Base-by-base conservation (phyloP, 1,284 basidiomycete species). In the Trichosporon coremiiforme region DNA sequence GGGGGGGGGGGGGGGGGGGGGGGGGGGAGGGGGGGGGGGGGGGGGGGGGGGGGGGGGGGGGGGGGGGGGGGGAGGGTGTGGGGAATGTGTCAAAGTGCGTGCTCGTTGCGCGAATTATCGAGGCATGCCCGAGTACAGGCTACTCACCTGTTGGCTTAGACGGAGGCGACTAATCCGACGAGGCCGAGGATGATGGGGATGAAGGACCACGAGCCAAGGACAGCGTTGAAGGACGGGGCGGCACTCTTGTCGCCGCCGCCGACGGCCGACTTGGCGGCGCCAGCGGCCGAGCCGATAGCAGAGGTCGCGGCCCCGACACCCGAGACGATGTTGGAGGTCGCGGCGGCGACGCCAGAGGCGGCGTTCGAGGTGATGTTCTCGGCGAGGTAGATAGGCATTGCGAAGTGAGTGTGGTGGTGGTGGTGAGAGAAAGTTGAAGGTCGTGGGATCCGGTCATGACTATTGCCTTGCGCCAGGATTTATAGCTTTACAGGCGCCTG, bases 311-410 rank as follows among this genome's bases (percentile, higher is more conserved):
- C 65, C 22, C 5, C 8, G 65, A 33, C 47, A n/a, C 29, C 65
- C 1, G 65, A 66, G 31, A 6, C 45, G 47, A 33, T 22, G 65
- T 15, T 22, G 10, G 45, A 53, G 47, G 47, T 36, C 17, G 47
- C 65, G 65, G 47, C 65, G 33, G 8, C 47, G 47, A 10, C 31
- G 35, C 12, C 35, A 5, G 65, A 53, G 47, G 2, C 35, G 45
- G 25, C 31, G 47, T 8, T 15, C 1, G 65, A 53, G 65, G 65
- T 55, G 65, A 20, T 29, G 65, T 25, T 45, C 33, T 20, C 57
- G 22, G 31, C 31, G 57, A 60, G 57, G 57, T 60, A 60, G 57
- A 60, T 60, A 17, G 57, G 57, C 57, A 60, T 60, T 60, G 57
- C 31, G 55, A 20, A 1, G 4, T 2, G 20, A 10, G 25, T 6